Base-by-base conservation (phyloP, 352 stramenopile genomes). In the Phytophthora tentaculata region DNA sequence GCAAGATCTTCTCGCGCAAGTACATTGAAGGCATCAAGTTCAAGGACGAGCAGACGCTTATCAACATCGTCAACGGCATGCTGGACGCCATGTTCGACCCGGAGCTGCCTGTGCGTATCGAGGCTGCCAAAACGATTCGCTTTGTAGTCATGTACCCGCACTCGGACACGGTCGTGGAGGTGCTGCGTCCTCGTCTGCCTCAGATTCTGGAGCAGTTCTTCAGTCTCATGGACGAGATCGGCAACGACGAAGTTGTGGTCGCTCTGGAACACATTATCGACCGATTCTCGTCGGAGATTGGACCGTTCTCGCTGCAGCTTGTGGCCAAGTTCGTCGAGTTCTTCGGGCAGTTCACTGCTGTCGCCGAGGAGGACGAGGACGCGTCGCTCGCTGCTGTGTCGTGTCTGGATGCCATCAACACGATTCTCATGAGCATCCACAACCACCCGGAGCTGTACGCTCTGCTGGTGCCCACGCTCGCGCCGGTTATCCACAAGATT, bases 171-270 rank as follows among this genome's bases (percentile, higher is more conserved):
- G 84, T 92, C 7, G 72, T 95, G 19, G 84, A 95, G 20, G 84
- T 94, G 35, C 74, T 99, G 32, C 85, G 97, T 17, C 95, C 96
- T 4, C 88, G 98, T 12, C 73, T 99, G 35, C 95, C 96, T 22
- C 89, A 98, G 67, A 96, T 99, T 39, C 80, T 99, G 48, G 95
- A 98, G 69, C 94, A 98, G 74, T 99, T 99, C 77, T 99, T 99
- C 79, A 91, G 89, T 47, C 97, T 99, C 39, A 99, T 99, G 97
- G 96, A 98, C 69, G 94, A 99, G 78, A 99, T 99, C 64, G 96
- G 96, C n/a, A 98, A 98, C 61, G 97, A 99, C 75, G 96, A 99
- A 79, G 97, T 99, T 24, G 94, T 98, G 12, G 88, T 97, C 16
- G 96, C 96, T 24, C 79, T 97, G 1, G 86, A 97, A 64, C 83